These are phyloP conservation scores for Podaxis carcinomalis DNA, from an alignment of 768 basidiomycete species.

Conservation along the genomic window DNA sequence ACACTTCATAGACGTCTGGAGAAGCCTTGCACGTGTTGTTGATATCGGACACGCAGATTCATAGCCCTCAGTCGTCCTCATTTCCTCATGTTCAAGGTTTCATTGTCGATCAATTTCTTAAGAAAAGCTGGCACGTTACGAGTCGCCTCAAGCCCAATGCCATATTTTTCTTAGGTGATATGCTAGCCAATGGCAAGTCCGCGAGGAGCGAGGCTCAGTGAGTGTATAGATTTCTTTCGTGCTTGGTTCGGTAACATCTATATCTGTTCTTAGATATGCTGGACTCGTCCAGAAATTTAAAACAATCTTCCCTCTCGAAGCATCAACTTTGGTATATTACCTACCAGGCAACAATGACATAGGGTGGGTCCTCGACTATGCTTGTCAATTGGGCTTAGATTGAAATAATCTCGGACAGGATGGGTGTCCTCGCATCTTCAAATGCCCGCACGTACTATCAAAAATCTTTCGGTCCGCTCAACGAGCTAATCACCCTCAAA, in stretches of 20 bases:
- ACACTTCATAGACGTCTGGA: conserved; percentile 3
- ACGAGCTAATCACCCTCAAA: conserved; percentile 53
- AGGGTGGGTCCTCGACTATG: conserved; percentile 35
- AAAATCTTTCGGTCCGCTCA: conserved; percentile 64
- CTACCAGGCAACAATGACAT: conserved; percentile 85
- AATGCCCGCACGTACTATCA: conserved; percentile 56
- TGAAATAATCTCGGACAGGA: conserved; percentile 27
- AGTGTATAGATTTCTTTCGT: conserved; percentile 12
- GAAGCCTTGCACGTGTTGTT: conserved; percentile 58
- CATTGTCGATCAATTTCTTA: conserved; percentile 54
- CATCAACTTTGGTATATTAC: conserved; percentile 42
- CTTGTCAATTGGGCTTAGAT: neutral
- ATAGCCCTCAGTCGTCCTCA: conserved; percentile 35
- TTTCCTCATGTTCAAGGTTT: conserved; percentile 34
- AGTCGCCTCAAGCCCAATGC: conserved; percentile 53
- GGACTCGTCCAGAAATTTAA: conserved; percentile 58
- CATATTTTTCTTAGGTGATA: conserved; percentile 77
- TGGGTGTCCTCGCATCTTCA: conserved; percentile 48
- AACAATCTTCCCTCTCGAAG: conserved; percentile 46
- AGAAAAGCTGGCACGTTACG: conserved; percentile 67
- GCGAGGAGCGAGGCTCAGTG: conserved; percentile 42
- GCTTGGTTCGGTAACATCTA: neutral
- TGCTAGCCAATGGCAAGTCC: conserved; percentile 62
- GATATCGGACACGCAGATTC: conserved; percentile 66
- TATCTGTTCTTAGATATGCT: conserved; percentile 45